Percentiles rank a stretch among this genome's conserved stretches.
Conservation (phyloP, 2,329 filamentous ascomycete species). For the Fusarium penzigii region DNA sequence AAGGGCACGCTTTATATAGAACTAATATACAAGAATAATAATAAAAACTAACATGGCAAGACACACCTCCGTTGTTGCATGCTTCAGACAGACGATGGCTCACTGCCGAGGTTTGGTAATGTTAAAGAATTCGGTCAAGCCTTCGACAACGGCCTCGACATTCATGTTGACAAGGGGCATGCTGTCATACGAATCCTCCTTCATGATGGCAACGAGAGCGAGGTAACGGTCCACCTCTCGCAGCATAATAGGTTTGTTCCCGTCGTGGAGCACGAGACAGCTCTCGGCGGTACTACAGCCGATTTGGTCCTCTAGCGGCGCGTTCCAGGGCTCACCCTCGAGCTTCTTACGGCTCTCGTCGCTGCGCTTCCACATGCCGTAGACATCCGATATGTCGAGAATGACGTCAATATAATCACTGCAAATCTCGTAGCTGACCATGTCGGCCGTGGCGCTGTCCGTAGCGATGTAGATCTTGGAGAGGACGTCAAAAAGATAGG, state of each 20-base stretch:
- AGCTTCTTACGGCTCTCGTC: conserved; percentile 55
- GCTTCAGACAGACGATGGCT: not conserved
- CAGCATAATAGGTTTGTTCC: conserved; percentile 65
- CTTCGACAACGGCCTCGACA: conserved; percentile 77
- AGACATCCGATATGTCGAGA: conserved; percentile 94
- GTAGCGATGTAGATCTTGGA: conserved; percentile 99
- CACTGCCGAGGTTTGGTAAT: conserved; percentile 61
- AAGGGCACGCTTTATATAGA: conserved; percentile 19
- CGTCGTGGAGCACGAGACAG: conserved; percentile 66
- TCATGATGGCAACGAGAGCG: conserved; percentile 83
- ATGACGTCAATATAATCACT: conserved; percentile 99
- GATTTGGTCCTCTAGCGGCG: conserved; percentile 65
- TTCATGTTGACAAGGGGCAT: conserved; percentile 87
- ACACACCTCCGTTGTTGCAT: not conserved
- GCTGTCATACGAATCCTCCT: conserved; percentile 79
- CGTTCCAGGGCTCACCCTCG: conserved; percentile 61
- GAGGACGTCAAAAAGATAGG: conserved; percentile 95
- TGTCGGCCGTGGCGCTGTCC: conserved; percentile 88
- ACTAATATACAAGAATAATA: conserved; percentile 19
- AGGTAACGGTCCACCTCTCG: conserved; percentile 73
- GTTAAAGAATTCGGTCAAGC: conserved; percentile 76
- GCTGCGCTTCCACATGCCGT: conserved; percentile 71
- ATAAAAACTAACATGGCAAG: conserved; percentile 7
- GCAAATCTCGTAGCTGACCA: conserved; percentile 96
- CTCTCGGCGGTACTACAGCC: conserved; percentile 68